Percentiles rank a stretch among this genome's conserved stretches.
These are phyloP conservation scores for Psilocybe mexicana DNA, from an alignment of 1,284 basidiomycete species.

Conservation along the genomic window DNA sequence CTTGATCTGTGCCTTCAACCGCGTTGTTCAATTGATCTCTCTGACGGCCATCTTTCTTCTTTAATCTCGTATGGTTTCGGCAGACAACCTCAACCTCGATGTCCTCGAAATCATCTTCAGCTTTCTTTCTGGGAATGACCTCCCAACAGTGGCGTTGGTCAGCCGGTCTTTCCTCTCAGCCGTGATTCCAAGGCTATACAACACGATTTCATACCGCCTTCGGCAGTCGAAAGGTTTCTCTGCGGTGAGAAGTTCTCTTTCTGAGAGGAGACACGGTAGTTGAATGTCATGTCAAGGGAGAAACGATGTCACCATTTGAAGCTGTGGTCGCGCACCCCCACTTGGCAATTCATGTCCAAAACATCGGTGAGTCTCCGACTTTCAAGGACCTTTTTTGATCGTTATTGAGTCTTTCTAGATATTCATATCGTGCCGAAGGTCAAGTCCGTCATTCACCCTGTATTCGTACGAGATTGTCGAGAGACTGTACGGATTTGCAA, in stretches of 20 bases:
- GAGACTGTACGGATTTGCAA: conserved; percentile 46
- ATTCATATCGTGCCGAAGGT: conserved; percentile 47
- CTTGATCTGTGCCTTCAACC: no score
- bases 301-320: conserved; percentile 58
- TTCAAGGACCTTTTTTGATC: conserved; percentile 2
- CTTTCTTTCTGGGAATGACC: conserved; percentile 51
- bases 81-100: conserved; percentile 68
- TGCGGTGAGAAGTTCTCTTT: conserved; percentile 34
- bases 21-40: background rate
- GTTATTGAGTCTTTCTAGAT: conserved; percentile 37
- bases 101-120: conserved; percentile 65
- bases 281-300: conserved; percentile 26
- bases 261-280: background rate
- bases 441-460: conserved; percentile 35
- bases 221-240: conserved; percentile 58
- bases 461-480: conserved; percentile 54
- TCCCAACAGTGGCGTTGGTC: conserved; percentile 60
- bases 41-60: background rate
- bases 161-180: conserved; percentile 62
- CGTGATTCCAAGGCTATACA: conserved; percentile 62
- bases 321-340: conserved; percentile 51
- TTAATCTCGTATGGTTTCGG: conserved; percentile 51
- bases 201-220: conserved; percentile 50
- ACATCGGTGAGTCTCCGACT: conserved; percentile 44
- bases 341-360: conserved; percentile 57